Evolutionary conservation across 441 rosid species (phyloP).

Genomic region (Arabidopsis hybrid): DNA sequence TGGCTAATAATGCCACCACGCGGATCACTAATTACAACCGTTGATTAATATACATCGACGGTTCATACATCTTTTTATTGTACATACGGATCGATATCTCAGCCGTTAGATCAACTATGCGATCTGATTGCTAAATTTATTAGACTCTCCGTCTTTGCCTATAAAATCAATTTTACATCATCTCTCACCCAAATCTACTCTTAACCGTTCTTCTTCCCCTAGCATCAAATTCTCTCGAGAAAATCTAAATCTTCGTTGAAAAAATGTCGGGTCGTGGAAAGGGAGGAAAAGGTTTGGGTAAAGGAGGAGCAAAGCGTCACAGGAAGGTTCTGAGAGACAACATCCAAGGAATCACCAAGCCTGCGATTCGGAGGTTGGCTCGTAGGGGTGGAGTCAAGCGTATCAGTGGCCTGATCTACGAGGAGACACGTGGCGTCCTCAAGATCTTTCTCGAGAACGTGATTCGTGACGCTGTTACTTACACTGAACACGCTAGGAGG

Average conservation of each 20-base stretch:
- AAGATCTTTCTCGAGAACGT: slow-evolving; percentile 63
- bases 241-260: not conserved
- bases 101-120: slow-evolving; percentile 36
- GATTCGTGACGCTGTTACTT: slow-evolving; percentile 56
- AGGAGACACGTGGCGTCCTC: slow-evolving; percentile 56
- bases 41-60: slow-evolving; percentile 28
- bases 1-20: slow-evolving; percentile 15
- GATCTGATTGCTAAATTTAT: not conserved
- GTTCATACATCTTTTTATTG: not conserved
- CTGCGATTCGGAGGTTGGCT: slow-evolving; percentile 58
- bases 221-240: not conserved
- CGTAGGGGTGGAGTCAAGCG: slow-evolving; percentile 64
- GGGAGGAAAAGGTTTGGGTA: slow-evolving; percentile 58
- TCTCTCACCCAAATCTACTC: not conserved
- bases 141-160: not conserved
- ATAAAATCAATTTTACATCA: slow-evolving; percentile 12
- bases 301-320: slow-evolving; percentile 65
- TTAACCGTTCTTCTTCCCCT: not conserved
- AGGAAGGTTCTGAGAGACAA: slow-evolving; percentile 60
- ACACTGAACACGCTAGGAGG: slow-evolving; percentile 61
- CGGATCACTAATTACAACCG: not conserved
- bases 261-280: slow-evolving; percentile 60
- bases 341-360: slow-evolving; percentile 62
- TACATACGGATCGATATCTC: slow-evolving; percentile 25
- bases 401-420: slow-evolving; percentile 59